Base-by-base conservation (phyloP, 2,329 filamentous ascomycete species). In the Ceratocystis smalleyi region DNA sequence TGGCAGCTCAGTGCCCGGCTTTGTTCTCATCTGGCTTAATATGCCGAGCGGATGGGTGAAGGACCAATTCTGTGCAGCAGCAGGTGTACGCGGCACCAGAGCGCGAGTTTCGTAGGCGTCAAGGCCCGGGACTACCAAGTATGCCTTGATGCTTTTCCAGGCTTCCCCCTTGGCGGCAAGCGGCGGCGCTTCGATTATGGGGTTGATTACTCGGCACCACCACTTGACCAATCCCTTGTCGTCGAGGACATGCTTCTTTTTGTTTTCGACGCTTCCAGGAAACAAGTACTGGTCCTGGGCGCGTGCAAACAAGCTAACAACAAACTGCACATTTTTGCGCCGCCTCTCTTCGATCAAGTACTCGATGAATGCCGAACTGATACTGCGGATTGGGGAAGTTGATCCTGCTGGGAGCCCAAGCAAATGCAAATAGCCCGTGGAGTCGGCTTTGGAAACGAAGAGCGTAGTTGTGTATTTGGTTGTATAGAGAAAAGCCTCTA, bases 401-500 rank as follows among this genome's bases (percentile, higher is more conserved):
- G 80, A 77, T n/a, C 81, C 79, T 69, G 77, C 81, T 17, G 85
- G 81, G 0, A 88, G 77, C 19, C 81, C 76, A 43, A 91, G 77
- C 1, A 87, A 78, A 68, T 85, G 78, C 8, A 96, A 76, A 72
- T 90, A 95, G 27, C 95, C 94, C 0, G 92, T 96, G 8, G 94
- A 96, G 75, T 99, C 94, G 60, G 94, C 94, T 75, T 99, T 99
- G 68, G 91, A 92, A 27, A 99, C 87, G 73, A 99, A 99, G 63
- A 97, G 81, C 3, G 89, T 96, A 1, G 88, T 95, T 27, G 90
- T 82, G 69, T 83, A 81, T 57, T 83, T 81, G 0, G 91, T 96
- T 0, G 85, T 88, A 75, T 95, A 99, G 67, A 99, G 82, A 69
- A 94, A 80, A 62, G 96, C 79, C 72, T 99, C 94, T 68, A 99